phyloP scores from a whole-genome alignment of 1,139 yeast genomes.

The Hansenula lynferdii region DNA sequence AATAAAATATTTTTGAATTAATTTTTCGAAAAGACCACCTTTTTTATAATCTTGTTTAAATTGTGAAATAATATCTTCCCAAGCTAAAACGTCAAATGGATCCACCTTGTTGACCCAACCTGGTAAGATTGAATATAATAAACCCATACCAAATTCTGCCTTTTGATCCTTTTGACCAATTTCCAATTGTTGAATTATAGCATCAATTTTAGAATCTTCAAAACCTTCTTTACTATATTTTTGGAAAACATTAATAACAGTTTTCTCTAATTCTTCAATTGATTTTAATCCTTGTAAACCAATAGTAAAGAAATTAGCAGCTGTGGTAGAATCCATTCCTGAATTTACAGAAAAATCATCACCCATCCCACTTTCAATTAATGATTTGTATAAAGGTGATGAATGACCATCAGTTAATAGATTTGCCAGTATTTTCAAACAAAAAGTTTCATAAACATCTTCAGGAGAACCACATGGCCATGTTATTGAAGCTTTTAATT shows the following conservation, averaged over 20 bases:
- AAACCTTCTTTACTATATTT: conserved; percentile 44
- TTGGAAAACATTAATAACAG: conserved; percentile 40
- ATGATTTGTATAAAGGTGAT: conserved; percentile 78
- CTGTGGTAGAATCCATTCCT: conserved; percentile 82
- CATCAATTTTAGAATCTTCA: conserved; percentile 65
- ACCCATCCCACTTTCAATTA: conserved; percentile 82
- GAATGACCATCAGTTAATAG: conserved; percentile 88
- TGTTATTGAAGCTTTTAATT: conserved; percentile 75
- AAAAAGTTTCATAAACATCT: conserved; percentile 65
- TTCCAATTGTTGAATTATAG: conserved; percentile 85
- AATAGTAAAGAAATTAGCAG: conserved; percentile 71
- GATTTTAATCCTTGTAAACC: conserved; percentile 76
- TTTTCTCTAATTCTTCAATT: conserved; percentile 39
- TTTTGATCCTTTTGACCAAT: conserved; percentile 79
- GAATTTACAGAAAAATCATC: conserved; percentile 85
- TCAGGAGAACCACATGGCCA: conserved; percentile 81
- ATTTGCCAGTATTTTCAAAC: conserved; percentile 67
- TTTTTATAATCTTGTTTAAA: conserved; percentile 69
- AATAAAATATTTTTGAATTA: conserved; percentile 51
- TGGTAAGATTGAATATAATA: conserved; percentile 70
- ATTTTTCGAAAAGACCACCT: conserved; percentile 48
- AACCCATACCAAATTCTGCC: conserved; percentile 83
- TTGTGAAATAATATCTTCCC: conserved; percentile 51
- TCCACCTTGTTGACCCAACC: conserved; percentile 80
- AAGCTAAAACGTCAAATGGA: conserved; percentile 62